Evolutionary conservation across 805 yeast species (phyloP).

Genomic region (Starmerella apis): DNA sequence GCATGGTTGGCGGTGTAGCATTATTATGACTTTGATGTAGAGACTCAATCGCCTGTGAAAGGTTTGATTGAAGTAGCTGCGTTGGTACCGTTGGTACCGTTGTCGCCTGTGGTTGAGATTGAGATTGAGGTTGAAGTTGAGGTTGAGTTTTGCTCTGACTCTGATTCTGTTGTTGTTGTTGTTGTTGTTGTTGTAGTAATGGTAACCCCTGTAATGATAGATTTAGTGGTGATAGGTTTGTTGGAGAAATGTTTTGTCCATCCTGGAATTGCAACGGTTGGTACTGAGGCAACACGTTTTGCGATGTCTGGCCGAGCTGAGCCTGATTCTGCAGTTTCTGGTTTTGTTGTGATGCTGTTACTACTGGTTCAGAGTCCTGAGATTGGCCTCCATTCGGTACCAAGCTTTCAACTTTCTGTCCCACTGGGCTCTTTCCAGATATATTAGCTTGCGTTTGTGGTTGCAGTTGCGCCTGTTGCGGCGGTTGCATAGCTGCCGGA

Average conservation of each 20-base stretch:
- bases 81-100: too few species aligned
- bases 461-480: too few species aligned
- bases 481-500: background rate
- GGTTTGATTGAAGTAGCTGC: too few species aligned
- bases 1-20: background rate
- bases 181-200: background rate
- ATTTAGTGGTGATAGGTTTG: background rate
- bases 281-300: background rate
- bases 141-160: background rate
- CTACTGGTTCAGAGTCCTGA: background rate
- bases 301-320: too few species aligned
- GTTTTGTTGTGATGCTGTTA: background rate
- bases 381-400: background rate
- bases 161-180: background rate
- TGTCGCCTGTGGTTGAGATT: too few species aligned
- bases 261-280: background rate
- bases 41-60: too few species aligned
- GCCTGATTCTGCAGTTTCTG: background rate
- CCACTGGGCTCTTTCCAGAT: too few species aligned
- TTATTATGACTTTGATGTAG: too few species aligned
- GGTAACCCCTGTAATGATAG: background rate
- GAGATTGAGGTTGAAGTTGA: too few species aligned
- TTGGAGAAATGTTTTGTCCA: background rate
- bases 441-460: too few species aligned
- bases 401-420: too few species aligned